phyloP scores from a whole-genome alignment of 805 yeast species.

The Spathaspora hagerdaliae region DNA sequence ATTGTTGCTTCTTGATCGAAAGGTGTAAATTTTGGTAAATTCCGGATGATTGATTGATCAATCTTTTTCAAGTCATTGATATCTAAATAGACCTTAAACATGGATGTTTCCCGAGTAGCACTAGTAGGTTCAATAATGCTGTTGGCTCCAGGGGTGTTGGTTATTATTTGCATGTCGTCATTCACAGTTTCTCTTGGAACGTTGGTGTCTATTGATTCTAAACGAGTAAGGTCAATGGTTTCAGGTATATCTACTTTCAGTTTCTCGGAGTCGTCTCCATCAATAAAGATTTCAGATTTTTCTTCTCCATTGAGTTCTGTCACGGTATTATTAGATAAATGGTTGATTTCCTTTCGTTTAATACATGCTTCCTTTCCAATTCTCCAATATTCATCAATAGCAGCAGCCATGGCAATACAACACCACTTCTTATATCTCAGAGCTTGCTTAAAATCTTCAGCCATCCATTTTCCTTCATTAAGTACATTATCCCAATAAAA shows the following conservation, averaged over 20 bases:
- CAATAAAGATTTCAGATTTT: not conserved
- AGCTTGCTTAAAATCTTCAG: constrained; percentile 70
- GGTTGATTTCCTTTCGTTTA: constrained; percentile 41
- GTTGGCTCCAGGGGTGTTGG: not conserved
- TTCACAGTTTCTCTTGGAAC: not conserved
- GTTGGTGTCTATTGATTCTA: not conserved
- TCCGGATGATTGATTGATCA: constrained; percentile 45
- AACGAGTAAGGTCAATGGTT: not conserved
- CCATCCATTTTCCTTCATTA: constrained; percentile 82
- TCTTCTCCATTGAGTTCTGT: not conserved
- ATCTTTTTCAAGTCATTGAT: constrained; percentile 39
- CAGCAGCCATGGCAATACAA: constrained; percentile 66
- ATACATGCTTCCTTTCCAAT: constrained; percentile 64
- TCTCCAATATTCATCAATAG: constrained; percentile 73
- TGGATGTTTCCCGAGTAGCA: constrained; percentile 12
- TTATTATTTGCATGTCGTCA: not conserved
- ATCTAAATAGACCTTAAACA: constrained; percentile 46
- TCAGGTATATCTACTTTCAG: not conserved
- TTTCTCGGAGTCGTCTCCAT: not conserved
- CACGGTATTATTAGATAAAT: not conserved
- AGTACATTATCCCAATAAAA: constrained; percentile 66
- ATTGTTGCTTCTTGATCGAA: constrained; percentile 32
- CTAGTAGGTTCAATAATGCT: not conserved
- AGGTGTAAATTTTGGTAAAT: constrained; percentile 46
- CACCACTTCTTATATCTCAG: constrained; percentile 66